Conservation (phyloP, 768 basidiomycete species). For the Coprinopsis sp. region DNA sequence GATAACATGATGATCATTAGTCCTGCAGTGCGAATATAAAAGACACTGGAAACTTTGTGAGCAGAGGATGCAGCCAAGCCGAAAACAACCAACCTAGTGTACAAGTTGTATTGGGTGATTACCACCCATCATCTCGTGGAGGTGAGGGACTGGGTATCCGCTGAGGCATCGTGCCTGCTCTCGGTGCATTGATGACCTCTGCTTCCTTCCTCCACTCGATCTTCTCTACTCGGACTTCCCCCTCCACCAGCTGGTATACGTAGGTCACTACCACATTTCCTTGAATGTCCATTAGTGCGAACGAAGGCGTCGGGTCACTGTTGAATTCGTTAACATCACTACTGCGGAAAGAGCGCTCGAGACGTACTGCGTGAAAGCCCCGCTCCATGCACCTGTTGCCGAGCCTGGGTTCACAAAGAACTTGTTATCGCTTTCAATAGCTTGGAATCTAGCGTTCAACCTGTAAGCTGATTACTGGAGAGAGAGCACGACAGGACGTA, state of each 20-base stretch:
- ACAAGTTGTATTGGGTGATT: too few species aligned
- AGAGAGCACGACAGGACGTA: conserved; percentile 33
- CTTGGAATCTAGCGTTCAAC: conserved; percentile 67
- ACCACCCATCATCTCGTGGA: background rate
- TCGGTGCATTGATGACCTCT: conserved; percentile 33
- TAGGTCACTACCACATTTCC: conserved; percentile 96
- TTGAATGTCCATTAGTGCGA: conserved; percentile 97
- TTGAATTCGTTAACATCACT: conserved; percentile 13
- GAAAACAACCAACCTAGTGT: too few species aligned
- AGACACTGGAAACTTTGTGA: too few species aligned
- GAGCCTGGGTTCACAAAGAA: conserved; percentile 97
- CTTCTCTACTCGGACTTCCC: conserved; percentile 91
- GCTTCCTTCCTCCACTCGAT: conserved; percentile 75
- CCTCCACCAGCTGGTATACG: conserved; percentile 92
- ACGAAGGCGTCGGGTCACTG: conserved; percentile 88
- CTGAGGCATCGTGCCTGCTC: conserved; percentile 46
- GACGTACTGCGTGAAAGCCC: conserved; percentile 60
- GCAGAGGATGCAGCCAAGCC: too few species aligned
- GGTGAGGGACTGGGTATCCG: conserved; percentile 39
- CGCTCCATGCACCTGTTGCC: conserved; percentile 93
- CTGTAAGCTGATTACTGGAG: background rate
- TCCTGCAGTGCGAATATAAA: too few species aligned
- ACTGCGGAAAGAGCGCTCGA: background rate
- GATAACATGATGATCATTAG: too few species aligned
- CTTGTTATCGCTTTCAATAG: conserved; percentile 82